Conservation (phyloP, 495 filamentous ascomycete genomes). For the Trichoderma gamsii region DNA sequence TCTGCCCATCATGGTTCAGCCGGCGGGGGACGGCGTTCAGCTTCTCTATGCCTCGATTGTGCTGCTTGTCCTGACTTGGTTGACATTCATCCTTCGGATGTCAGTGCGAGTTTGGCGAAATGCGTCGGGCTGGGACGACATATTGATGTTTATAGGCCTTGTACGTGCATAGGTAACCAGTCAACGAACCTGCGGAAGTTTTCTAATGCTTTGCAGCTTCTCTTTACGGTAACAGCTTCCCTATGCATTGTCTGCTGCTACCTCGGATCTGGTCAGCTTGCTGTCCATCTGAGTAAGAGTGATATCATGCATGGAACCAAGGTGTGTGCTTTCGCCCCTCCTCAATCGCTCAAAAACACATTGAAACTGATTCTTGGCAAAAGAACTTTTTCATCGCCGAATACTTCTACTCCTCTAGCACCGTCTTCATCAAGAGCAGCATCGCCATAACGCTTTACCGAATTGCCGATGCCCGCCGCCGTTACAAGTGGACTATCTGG, state of each 20-base stretch:
- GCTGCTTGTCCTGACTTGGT: background rate
- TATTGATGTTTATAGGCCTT: slow-evolving; percentile 1
- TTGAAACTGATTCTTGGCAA: background rate
- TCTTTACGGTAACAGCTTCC: slow-evolving; percentile 3
- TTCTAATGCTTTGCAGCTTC: slow-evolving; percentile 6
- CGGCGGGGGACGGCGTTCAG: background rate
- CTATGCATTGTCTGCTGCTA: slow-evolving; percentile 10
- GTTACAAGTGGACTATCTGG: slow-evolving; percentile 16
- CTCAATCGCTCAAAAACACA: background rate
- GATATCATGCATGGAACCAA: slow-evolving; percentile 12
- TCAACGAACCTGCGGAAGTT: background rate
- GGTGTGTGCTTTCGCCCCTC: background rate
- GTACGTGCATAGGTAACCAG: background rate
- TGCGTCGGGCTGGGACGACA: background rate
- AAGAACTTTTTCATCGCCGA: slow-evolving; percentile 15
- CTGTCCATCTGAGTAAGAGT: background rate
- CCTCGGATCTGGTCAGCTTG: slow-evolving; percentile 3
- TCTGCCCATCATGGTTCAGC: slow-evolving; percentile 7
- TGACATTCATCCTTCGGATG: background rate
- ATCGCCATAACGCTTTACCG: slow-evolving; percentile 12
- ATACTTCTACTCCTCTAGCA: slow-evolving; percentile 14
- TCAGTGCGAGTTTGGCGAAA: background rate
- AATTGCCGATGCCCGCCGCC: slow-evolving; percentile 12
- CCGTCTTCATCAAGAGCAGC: slow-evolving; percentile 16
- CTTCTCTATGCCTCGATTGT: slow-evolving; percentile 1